These are phyloP conservation scores for Erysimum pusillum DNA, from an alignment of 441 rosid genomes.

Conservation along the genomic window DNA sequence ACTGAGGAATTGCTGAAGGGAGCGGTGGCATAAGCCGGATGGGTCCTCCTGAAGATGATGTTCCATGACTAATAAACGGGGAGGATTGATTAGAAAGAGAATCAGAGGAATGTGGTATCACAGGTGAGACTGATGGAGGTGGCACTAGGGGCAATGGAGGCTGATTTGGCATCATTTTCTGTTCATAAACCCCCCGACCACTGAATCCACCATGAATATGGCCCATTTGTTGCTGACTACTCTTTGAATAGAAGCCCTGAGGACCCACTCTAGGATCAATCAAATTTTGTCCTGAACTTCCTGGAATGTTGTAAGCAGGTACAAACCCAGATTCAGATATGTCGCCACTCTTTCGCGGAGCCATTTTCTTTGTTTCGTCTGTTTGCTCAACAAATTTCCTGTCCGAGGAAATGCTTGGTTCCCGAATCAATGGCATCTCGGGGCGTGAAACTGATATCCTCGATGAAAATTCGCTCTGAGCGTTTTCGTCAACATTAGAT, in stretches of 20 bases:
- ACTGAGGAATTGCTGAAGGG: slow-evolving; percentile 88
- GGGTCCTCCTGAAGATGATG: slow-evolving; percentile 77
- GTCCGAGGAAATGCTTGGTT: slow-evolving; percentile 84
- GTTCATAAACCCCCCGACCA: slow-evolving; percentile 81
- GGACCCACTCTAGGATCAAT: slow-evolving; percentile 72
- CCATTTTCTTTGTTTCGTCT: slow-evolving; percentile 68
- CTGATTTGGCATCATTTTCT: slow-evolving; percentile 68
- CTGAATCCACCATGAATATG: slow-evolving; percentile 54
- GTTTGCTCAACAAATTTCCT: slow-evolving; percentile 80
- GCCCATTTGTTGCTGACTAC: slow-evolving; percentile 65
- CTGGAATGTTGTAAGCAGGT: slow-evolving; percentile 58
- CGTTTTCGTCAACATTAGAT: slow-evolving; percentile 75
- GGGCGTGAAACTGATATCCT: slow-evolving; percentile 85
- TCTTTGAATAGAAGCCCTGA: slow-evolving; percentile 72
- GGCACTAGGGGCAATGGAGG: slow-evolving; percentile 98
- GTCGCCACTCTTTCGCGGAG: slow-evolving; percentile 53
- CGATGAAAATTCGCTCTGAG: slow-evolving; percentile 88
- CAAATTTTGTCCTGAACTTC: slow-evolving; percentile 55
- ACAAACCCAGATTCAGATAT: slow-evolving; percentile 64
- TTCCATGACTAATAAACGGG: slow-evolving; percentile 53
- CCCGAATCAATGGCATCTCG: slow-evolving; percentile 78
- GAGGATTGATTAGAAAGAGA: slow-evolving; percentile 59
- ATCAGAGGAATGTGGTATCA: slow-evolving; percentile 56
- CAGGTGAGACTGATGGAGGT: slow-evolving; percentile 71
- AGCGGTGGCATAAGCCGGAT: slow-evolving; percentile 82